Percentiles rank a stretch among this genome's conserved stretches.
phyloP scores from a whole-genome alignment of 768 basidiomycete genomes.

The Rhodotorula taiwanensis region DNA sequence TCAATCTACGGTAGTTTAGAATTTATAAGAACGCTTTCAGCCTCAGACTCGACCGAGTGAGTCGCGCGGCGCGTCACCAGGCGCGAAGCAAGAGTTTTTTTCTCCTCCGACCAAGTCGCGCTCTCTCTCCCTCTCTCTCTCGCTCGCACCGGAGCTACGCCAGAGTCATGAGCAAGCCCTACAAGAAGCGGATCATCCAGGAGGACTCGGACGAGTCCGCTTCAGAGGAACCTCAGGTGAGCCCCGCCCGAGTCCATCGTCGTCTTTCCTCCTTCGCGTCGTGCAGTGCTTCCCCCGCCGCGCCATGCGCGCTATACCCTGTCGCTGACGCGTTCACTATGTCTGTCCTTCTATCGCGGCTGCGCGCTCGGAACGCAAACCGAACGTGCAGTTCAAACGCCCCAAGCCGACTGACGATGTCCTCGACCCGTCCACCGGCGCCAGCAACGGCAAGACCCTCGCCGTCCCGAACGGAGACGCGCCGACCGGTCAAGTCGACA shows the following conservation, averaged over 20 bases:
- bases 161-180: constrained; percentile 16
- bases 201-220: constrained; percentile 25
- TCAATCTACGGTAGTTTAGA: no score
- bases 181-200: constrained; percentile 38
- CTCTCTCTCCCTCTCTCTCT: constrained; percentile 1
- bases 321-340: no score
- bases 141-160: neutral
- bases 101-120: no score
- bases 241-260: neutral
- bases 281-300: no score
- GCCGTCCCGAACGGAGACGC: constrained; percentile 5
- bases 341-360: no score
- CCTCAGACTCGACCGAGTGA: no score
- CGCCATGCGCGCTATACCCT: neutral
- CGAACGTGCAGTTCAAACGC: constrained; percentile 9
- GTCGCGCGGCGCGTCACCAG: no score
- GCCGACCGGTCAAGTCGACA: constrained; percentile 7
- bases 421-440: neutral
- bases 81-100: neutral
- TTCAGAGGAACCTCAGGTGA: constrained; percentile 27
- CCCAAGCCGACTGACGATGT: constrained; percentile 4
- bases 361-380: no score
- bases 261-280: neutral
- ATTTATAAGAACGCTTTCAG: no score
- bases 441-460: neutral